Evolutionary conservation across 2,329 filamentous ascomycete species (phyloP).

Genomic region (Cercospora zeina): DNA sequence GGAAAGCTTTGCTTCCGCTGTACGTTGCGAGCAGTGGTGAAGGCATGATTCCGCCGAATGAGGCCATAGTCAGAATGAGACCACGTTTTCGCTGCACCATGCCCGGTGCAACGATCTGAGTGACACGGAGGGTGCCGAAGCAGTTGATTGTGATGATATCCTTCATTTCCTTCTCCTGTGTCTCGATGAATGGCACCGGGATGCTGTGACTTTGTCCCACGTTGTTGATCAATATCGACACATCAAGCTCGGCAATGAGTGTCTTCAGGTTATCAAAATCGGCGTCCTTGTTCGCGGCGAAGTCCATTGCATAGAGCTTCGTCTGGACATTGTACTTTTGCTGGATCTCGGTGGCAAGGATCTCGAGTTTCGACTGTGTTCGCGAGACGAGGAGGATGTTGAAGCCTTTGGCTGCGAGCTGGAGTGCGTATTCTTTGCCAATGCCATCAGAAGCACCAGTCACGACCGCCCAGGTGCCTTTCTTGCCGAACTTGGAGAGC

Average conservation of each 20-base stretch:
- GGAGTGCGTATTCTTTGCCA: conserved; percentile 90
- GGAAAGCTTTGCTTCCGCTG: conserved; percentile 95
- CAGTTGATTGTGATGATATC: conserved; percentile 97
- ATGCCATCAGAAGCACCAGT: conserved; percentile 96
- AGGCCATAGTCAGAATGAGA: conserved; percentile 94
- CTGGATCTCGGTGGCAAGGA: conserved; percentile 73
- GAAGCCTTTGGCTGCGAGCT: conserved; percentile 88
- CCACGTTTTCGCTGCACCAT: conserved; percentile 83
- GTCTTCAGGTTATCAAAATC: conserved; percentile 76
- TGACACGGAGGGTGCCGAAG: conserved; percentile 82
- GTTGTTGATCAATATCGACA: conserved; percentile 92
- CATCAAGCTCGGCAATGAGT: conserved; percentile 64
- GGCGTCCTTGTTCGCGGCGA: conserved; percentile 71
- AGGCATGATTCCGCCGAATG: conserved; percentile 88
- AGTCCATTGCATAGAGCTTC: conserved; percentile 89
- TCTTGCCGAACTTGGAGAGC: conserved; percentile 87
- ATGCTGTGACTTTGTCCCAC: conserved; percentile 93
- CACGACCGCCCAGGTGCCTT: conserved; percentile 89
- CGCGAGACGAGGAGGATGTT: conserved; percentile 94
- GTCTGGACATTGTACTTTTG: conserved; percentile 69
- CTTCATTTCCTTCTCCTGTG: conserved; percentile 73
- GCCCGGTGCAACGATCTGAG: conserved; percentile 77
- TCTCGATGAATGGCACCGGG: conserved; percentile 83
- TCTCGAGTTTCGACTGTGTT: conserved; percentile 85
- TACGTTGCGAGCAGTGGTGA: conserved; percentile 93